These are phyloP conservation scores for Ilex aquifolium DNA, from an alignment of 257 asterid genomes.

Conservation along the genomic window DNA sequence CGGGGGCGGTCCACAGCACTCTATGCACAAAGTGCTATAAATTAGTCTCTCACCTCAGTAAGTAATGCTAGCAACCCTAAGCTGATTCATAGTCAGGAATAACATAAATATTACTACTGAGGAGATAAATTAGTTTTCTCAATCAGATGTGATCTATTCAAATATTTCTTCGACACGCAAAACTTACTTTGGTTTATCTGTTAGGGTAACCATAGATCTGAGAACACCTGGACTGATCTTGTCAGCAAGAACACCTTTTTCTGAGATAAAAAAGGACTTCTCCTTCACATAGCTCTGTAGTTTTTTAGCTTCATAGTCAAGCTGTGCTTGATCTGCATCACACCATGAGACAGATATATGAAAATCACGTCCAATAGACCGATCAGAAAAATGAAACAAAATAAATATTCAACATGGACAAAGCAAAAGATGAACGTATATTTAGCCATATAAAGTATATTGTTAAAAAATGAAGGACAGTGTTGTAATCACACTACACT, in stretches of 20 bases:
- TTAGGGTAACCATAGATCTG: constrained; percentile 71
- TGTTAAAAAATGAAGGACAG: neutral
- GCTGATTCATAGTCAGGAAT: neutral
- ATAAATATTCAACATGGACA: neutral
- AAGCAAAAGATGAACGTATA: neutral
- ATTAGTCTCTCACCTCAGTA: neutral
- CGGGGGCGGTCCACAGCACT: neutral
- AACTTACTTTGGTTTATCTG: constrained; percentile 57
- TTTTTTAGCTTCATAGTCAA: constrained; percentile 74
- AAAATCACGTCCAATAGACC: constrained; percentile 7
- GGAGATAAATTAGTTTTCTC: constrained; percentile 3
- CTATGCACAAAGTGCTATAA: neutral
- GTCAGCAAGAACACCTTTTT: constrained; percentile 72
- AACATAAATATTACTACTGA: neutral
- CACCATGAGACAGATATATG: constrained; percentile 16
- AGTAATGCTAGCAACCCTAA: neutral
- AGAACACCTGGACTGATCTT: constrained; percentile 77
- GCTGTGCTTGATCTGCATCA: constrained; percentile 62
- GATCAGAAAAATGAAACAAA: neutral
- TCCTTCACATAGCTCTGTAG: constrained; percentile 88
- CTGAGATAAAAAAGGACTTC: constrained; percentile 62
- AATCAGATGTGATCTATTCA: neutral
- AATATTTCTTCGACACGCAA: constrained; percentile 6
- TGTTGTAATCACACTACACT: neutral
- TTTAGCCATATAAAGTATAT: no score